Evolutionary conservation across 768 basidiomycete species (phyloP), one percentile per base, ranked within the genome.

Genomic region (Tricholoma bakamatsutake): DNA sequence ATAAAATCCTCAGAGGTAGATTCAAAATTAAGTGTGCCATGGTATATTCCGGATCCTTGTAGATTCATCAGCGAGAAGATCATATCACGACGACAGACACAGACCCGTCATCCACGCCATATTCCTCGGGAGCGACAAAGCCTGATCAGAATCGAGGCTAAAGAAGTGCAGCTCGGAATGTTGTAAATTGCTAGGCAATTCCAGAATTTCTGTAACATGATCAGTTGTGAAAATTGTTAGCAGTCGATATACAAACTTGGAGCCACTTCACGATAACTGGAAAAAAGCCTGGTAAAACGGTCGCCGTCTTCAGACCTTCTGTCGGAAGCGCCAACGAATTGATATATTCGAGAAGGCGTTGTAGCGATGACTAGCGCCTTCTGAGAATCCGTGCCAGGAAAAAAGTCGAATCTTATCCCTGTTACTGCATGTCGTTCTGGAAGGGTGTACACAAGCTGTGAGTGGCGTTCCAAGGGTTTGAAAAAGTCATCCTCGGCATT

Each of bases 41-140:
- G 87, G 68, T 95, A 98, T 45, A 98, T 80, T 9, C 96, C 96
- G 42, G 89, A 88, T 12, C 82, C 93, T 94, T 43, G 46, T n/a
- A 15, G n/a, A 21, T 42, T 49, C 21, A 46, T 52, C 12, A 52
- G 33, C 21, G 54, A 31, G 45, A 35, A 53, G 43, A n/a, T 50
- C 55, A 45, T 47, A 27, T 12, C 39, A 37, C 3, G 3, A 7
- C 8, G 15, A 18, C 6, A 9, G 31, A 34, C 2, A 62, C 82
- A 61, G 54, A 92, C 95, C 84, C 49, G 93, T 96, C 76, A 96
- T 79, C 96, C 96, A 98, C 4, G 93, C 96, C 61, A 97, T 74
- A 24, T 76, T 78, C 62, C 78, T 85, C 0, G 93, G 88, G 30
- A 89, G 67, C 12, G 85, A 85, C 33, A 82, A 72, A 17, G 81